Base-by-base conservation (phyloP, 352 stramenopile genomes). In the Pythium aristosporum region DNA sequence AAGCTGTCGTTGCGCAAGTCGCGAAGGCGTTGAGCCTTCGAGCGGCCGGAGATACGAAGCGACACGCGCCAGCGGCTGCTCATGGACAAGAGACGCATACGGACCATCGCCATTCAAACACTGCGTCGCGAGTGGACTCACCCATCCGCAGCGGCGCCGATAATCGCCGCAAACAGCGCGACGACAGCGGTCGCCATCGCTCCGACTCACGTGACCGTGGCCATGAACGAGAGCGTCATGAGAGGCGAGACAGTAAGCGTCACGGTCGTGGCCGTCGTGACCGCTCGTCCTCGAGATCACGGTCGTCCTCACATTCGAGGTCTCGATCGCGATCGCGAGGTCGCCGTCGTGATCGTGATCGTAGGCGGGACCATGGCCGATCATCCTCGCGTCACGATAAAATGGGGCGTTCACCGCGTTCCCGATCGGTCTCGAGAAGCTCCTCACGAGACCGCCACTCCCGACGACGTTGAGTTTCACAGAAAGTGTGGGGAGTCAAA, bases 311-410 rank as follows among this genome's bases (percentile, higher is more conserved):
- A n/a, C 67, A 66, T 20, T 86, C 75, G 16, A 65, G 66, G 20
- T 85, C 74, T 65, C 69, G 72, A 28, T 76, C 60, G n/a, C 57
- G 61, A n/a, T 83, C 76, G 18, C 66, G 60, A n/a, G 69, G 53
- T 43, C 74, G 57, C 20, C 55, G 49, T 57, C 65, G 59, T 21
- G 52, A 34, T 50, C 63, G 65, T 25, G 63, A 52, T 34, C 44
- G 61, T 16, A 55, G 32, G 34, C 44, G 67, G 11, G 68, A 55
- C 42, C n/a, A 21, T 23, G 30, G 46, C 11, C 23, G 48, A 2
- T n/a, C 28, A 30, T 64, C 54, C 15, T 61, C 37, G 12, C 52
- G 34, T 28, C 8, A 36, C 11, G 34, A 28, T 34, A 28, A 13
- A 23, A 39, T 32, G 13, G 52, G 60, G 34, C 56, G 65, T 28